Percentiles rank a stretch among this genome's conserved stretches.
These are phyloP conservation scores for Anethum foeniculum DNA, from an alignment of 140 eudicot species.

Conservation along the genomic window DNA sequence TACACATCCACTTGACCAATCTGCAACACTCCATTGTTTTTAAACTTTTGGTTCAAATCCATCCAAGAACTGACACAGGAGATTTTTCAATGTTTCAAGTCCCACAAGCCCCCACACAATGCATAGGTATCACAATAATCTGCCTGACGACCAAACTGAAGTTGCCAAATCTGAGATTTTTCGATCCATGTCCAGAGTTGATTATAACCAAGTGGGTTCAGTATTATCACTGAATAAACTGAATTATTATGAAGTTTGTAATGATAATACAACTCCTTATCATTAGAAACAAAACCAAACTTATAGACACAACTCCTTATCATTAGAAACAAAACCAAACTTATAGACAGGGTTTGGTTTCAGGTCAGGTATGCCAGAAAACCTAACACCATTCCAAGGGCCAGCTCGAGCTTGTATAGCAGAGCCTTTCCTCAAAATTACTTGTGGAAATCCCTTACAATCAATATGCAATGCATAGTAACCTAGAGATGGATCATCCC, in stretches of 20 bases:
- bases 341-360: slow-evolving; percentile 28
- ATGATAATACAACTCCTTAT: slow-evolving; percentile 16
- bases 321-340: slow-evolving; percentile 22
- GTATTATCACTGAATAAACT: slow-evolving; percentile 18
- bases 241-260: slow-evolving; percentile 7
- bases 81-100: slow-evolving; percentile 28
- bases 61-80: slow-evolving; percentile 31
- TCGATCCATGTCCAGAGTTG: slow-evolving; percentile 28
- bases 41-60: slow-evolving; percentile 27
- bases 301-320: slow-evolving; percentile 24
- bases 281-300: slow-evolving; percentile 21
- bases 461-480: no score
- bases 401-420: no score
- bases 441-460: no score
- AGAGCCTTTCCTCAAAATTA: no score
- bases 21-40: slow-evolving; percentile 28
- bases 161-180: slow-evolving; percentile 10
- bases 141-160: slow-evolving; percentile 19
- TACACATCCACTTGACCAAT: slow-evolving; percentile 22
- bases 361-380: slow-evolving; percentile 27
- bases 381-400: no score
- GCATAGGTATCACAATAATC: slow-evolving; percentile 37
- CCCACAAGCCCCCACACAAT: slow-evolving; percentile 32
- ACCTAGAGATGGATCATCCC: no score
- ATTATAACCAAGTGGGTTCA: slow-evolving; percentile 12